Evolutionary conservation across 345 rosid species (phyloP).

Genomic region (Salix brachista): DNA sequence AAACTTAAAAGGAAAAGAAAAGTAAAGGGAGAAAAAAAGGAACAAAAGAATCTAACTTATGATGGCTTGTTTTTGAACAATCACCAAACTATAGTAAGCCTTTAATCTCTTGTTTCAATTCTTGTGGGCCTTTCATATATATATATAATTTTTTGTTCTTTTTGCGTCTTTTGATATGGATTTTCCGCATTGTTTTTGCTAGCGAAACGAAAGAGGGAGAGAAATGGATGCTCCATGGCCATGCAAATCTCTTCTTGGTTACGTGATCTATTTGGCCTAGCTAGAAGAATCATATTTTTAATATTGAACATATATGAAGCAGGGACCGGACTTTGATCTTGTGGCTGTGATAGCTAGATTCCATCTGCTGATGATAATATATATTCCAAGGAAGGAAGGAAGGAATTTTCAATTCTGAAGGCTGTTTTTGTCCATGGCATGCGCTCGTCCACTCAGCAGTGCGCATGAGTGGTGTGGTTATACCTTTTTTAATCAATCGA

Average conservation of each 20-base stretch:
- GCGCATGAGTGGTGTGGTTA: background rate
- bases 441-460: background rate
- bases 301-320: too few relatives aligned
- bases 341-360: too few relatives aligned
- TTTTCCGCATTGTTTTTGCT: background rate
- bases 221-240: background rate
- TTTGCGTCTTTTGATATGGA: slow-evolving; percentile 17
- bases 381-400: too few relatives aligned
- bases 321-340: too few relatives aligned
- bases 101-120: too few relatives aligned
- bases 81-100: too few relatives aligned
- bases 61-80: too few relatives aligned
- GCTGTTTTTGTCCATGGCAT: too few relatives aligned
- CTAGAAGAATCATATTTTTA: background rate
- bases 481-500: background rate
- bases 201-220: background rate
- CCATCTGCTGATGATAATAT: too few relatives aligned
- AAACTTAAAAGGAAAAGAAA: background rate
- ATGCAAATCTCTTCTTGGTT: background rate
- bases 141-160: background rate
- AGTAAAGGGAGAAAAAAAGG: background rate
- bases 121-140: too few relatives aligned
- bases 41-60: background rate
- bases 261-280: background rate
- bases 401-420: too few relatives aligned